Conservation (phyloP, 140 eudicot genomes). For the Bidens hawaiensis region DNA sequence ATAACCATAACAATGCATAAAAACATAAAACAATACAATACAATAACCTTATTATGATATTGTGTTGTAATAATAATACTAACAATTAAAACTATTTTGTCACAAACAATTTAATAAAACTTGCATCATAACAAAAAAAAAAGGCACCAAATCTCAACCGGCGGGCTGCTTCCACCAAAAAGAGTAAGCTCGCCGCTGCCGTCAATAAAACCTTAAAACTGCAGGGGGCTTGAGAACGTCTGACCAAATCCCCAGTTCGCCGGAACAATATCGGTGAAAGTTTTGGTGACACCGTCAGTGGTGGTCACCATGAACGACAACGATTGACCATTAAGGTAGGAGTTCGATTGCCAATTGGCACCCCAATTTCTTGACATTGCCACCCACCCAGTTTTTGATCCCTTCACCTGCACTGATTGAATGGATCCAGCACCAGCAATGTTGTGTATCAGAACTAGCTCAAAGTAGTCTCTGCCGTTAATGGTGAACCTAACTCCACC, state of each 20-base stretch:
- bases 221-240: conserved; percentile 60
- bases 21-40: not conserved
- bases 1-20: not conserved
- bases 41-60: not conserved
- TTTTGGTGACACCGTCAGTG: conserved; percentile 56
- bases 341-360: conserved; percentile 77
- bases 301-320: conserved; percentile 80
- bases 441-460: conserved; percentile 69
- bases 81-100: not conserved
- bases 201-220: conserved; percentile 40
- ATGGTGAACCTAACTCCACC: conserved; percentile 94
- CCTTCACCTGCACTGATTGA: conserved; percentile 65
- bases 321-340: conserved; percentile 71
- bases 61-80: not conserved
- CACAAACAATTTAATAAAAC: conserved; percentile 13
- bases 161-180: conserved; percentile 80
- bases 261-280: conserved; percentile 50
- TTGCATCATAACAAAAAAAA: conserved; percentile 6
- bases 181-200: conserved; percentile 78
- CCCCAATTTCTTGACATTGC: conserved; percentile 95
- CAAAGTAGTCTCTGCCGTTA: conserved; percentile 80
- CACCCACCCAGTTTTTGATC: conserved; percentile 67
- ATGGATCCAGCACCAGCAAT: conserved; percentile 77
- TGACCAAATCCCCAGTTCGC: conserved; percentile 75
- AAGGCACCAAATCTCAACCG: conserved; percentile 11